Evolutionary conservation across 2,329 filamentous ascomycete genomes (phyloP).

Genomic region (Thielaviopsis musarum): DNA sequence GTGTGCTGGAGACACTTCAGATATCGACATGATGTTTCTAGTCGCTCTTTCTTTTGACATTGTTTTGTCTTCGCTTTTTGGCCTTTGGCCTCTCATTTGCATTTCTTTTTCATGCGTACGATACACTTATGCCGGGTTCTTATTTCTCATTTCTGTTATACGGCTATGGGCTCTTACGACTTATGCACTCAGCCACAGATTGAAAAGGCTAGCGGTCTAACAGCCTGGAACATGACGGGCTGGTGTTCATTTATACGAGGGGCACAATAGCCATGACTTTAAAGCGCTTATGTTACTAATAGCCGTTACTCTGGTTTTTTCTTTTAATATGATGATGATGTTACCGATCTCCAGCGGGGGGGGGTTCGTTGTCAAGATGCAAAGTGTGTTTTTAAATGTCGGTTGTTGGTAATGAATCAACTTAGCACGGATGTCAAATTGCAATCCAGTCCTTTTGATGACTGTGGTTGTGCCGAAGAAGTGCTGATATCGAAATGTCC

Average conservation of each 20-base stretch:
- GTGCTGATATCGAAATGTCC: conserved; percentile 60
- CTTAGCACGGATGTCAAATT: conserved; percentile 99
- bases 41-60: conserved; percentile 4
- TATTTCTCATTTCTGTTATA: not conserved
- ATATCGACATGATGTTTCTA: not conserved
- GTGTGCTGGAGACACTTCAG: not conserved
- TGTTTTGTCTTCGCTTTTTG: not conserved
- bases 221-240: not conserved
- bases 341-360: not conserved
- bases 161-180: too few species aligned
- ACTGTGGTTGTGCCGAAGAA: conserved; percentile 97
- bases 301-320: not conserved
- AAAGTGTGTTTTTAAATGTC: not conserved
- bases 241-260: not conserved
- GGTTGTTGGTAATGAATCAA: not conserved
- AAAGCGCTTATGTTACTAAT: too few species aligned
- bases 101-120: conserved; percentile 3
- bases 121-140: conserved; percentile 4
- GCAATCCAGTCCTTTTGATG: conserved; percentile 68
- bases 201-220: not conserved
- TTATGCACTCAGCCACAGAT: too few species aligned
- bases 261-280: not conserved
- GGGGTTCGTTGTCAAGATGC: too few species aligned
- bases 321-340: conserved; percentile 14
- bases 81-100: not conserved